These are phyloP conservation scores for Pseudomonodictys pantanalensis DNA, from an alignment of 495 filamentous ascomycete genomes.

Conservation along the genomic window DNA sequence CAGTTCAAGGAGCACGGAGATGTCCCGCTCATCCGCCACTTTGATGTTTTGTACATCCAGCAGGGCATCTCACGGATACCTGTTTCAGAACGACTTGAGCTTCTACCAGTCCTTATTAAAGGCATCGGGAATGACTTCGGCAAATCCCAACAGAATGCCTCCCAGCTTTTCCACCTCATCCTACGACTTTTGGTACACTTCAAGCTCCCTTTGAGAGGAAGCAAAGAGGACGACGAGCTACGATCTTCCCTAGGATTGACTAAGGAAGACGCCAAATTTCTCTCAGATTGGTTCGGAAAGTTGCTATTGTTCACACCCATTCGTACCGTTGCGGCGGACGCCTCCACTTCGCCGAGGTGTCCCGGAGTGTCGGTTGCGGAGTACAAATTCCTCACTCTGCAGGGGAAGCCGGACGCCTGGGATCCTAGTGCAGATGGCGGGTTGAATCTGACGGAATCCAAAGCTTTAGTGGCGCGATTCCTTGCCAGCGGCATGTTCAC, in stretches of 20 bases:
- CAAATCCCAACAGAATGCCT: constrained; percentile 60
- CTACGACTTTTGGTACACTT: constrained; percentile 70
- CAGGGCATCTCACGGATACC: constrained; percentile 73
- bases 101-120: constrained; percentile 69
- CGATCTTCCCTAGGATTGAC: constrained; percentile 65
- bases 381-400: constrained; percentile 68
- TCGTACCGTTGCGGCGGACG: constrained; percentile 6
- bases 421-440: constrained; percentile 56
- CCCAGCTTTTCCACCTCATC: constrained; percentile 79
- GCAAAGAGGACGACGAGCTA: constrained; percentile 68
- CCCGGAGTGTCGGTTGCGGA: constrained; percentile 71
- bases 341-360: constrained; percentile 44
- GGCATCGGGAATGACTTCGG: constrained; percentile 64
- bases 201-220: constrained; percentile 70
- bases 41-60: constrained; percentile 86
- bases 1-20: constrained; percentile 79
- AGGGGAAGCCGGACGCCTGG: constrained; percentile 68
- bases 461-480: constrained; percentile 65
- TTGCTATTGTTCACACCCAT: constrained; percentile 66
- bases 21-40: constrained; percentile 72
- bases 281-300: constrained; percentile 75
- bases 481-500: constrained; percentile 80
- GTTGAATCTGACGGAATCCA: constrained; percentile 64
- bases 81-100: constrained; percentile 57
- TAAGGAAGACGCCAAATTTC: constrained; percentile 66